phyloP scores from a whole-genome alignment of 306 rosid species.

The Oxytropis ochrocephala region DNA sequence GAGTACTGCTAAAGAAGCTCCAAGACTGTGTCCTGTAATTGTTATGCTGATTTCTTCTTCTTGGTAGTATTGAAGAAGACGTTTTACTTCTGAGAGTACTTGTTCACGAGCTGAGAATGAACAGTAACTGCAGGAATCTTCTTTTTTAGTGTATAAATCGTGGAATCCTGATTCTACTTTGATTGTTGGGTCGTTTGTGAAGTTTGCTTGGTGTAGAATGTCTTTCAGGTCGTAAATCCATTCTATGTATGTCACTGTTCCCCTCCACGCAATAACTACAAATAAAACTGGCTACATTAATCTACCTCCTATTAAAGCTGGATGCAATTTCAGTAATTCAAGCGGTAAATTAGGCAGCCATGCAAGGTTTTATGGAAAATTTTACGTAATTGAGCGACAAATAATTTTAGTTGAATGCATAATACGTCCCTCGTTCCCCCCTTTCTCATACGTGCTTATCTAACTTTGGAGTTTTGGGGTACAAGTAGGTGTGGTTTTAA shows the following conservation, averaged over 20 bases:
- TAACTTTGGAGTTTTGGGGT: too few species aligned
- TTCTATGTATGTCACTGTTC: constrained; percentile 66
- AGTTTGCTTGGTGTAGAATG: constrained; percentile 30
- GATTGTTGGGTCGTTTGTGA: constrained; percentile 27
- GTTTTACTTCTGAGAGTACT: constrained; percentile 40
- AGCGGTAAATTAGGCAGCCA: too few species aligned
- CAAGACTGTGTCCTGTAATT: constrained; percentile 65
- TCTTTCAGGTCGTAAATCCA: constrained; percentile 67
- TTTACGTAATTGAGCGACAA: too few species aligned
- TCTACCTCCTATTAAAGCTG: too few species aligned
- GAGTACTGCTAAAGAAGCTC: constrained; percentile 45
- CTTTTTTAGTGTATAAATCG: constrained; percentile 60
- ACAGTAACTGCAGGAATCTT: constrained; percentile 37
- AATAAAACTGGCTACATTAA: too few species aligned
- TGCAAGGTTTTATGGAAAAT: too few species aligned
- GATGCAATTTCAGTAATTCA: too few species aligned
- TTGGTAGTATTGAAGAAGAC: constrained; percentile 40
- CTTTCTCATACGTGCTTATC: too few species aligned
- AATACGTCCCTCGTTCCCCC: too few species aligned
- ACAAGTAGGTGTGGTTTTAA: too few species aligned
- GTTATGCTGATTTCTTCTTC: constrained; percentile 56
- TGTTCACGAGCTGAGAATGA: constrained; percentile 66
- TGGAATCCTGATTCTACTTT: constrained; percentile 63
- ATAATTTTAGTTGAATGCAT: too few species aligned
- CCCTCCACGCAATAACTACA: constrained; percentile 50